phyloP scores from a whole-genome alignment of 257 asterid genomes.

The Forsythia viridissima region DNA sequence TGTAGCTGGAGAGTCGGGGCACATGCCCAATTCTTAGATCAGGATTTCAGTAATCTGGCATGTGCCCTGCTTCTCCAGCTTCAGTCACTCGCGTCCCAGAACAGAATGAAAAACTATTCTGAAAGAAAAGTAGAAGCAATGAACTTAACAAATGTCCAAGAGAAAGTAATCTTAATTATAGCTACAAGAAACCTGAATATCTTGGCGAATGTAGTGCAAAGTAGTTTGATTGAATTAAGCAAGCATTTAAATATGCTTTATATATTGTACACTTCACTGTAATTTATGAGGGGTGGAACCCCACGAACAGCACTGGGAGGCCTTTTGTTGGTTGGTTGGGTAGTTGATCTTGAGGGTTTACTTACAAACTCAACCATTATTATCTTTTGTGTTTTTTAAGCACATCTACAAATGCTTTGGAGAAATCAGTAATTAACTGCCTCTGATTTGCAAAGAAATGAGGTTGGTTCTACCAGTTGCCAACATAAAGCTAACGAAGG shows the following conservation, averaged over 20 bases:
- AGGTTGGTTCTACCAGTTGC: background rate
- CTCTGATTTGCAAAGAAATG: constrained; percentile 1
- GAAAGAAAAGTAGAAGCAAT: background rate
- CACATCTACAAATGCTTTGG: background rate
- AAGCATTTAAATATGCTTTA: background rate
- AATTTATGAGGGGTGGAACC: background rate
- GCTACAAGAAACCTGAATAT: background rate
- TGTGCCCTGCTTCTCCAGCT: constrained; percentile 47
- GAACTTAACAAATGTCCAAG: background rate
- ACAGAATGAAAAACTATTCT: background rate
- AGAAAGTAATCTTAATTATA: background rate
- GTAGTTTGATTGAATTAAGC: background rate
- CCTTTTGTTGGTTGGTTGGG: background rate
- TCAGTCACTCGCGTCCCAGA: constrained; percentile 17
- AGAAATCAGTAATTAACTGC: constrained; percentile 8
- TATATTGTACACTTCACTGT: background rate
- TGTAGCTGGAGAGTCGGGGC: constrained; percentile 28
- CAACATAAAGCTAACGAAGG: constrained; percentile 4
- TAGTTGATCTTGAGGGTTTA: background rate
- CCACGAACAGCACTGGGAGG: background rate
- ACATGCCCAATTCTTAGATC: constrained; percentile 26
- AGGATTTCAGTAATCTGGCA: constrained; percentile 18
- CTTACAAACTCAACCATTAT: background rate
- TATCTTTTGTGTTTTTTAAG: background rate
- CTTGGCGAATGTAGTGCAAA: background rate